Evolutionary conservation across 1,284 basidiomycete species (phyloP), one percentile per base, ranked within the genome.

Genomic region (Mycena sp.): DNA sequence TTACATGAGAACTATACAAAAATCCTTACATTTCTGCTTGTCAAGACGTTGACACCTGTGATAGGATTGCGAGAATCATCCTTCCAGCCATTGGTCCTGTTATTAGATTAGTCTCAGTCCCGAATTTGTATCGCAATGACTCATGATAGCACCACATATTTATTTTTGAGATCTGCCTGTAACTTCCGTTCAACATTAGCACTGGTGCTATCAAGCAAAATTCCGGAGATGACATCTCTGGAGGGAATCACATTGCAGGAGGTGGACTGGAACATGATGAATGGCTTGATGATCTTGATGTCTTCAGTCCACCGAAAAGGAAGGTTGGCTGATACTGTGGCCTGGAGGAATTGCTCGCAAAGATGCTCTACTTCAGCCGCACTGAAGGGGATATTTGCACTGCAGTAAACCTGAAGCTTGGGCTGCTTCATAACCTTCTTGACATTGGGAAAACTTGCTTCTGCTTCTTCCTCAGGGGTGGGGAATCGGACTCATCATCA

Each of bases 11-110:
- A 48, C 21, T 29, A 29, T 19, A 46, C n/a, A 58, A 67, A 60
- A 60, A 71, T 67, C 55, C n/a, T 70, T 70, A 67, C 40, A 69
- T 25, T 30, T 69, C 69, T 6, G 71, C 70, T 37, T 71, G 64
- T 43, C 46, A 66, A 1, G 71, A 37, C 6, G 67, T 37, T 37
- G 32, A 16, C 32, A 37, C 32, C 32, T 10, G 32, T 37, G 16
- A 37, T 37, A 37, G 32, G 32, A 37, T 37, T 37, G 32, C 32
- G 55, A 32, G 71, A 58, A 19, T 69, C 63, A 38, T 73, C 71
- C 44, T 72, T 72, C 71, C 70, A 72, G 14, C 68, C 68, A 62
- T 73, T 70, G 7, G 69, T 56, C 30, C 62, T 19, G 69, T 35
- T 68, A 29, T 6, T 67, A 49, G 29, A 37, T 10, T 37, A 37